Evolutionary conservation across 1,284 basidiomycete genomes (phyloP), one percentile per base, ranked within the genome.

Genomic region (Cutaneotrichosporon sp.): DNA sequence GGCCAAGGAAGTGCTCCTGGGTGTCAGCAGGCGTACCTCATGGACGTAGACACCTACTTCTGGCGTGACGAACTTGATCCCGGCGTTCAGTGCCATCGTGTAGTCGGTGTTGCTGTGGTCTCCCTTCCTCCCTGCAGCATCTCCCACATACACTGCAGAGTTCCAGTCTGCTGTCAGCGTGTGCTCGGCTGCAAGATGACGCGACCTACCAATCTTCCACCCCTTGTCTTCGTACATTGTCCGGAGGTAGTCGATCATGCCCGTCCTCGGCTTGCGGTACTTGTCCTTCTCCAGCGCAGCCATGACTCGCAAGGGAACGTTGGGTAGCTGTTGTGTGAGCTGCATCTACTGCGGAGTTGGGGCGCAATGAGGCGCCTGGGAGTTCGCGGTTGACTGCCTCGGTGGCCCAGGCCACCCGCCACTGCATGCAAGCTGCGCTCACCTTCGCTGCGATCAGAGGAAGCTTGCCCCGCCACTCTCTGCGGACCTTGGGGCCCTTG

Each of bases 181-280:
- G 38, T 60, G 51, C 33, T 22, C n/a, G 34, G 20, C 27, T 43
- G 27, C 34, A 42, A 9, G 25, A 27, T 29, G 42, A 22, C 20
- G 1, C 10, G 38, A 75, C 82, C 34, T 54, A 91, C 91, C 89
- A 67, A 95, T 89, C 22, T 81, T 75, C 14, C 89, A 79, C 3
- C 84, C 84, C 45, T 86, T 82, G 54, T 83, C 81, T 10, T 75
- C 75, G 66, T 86, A 91, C 38, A 91, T 81, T 6, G 80, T 80
- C 62, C 87, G 84, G 45, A 93, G 80, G 65, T 87, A 86, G 60
- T 86, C 82, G 87, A 89, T 95, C 85, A 95, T 93, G 4, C 92
- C 92, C 10, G 86, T 86, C 81, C 91, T 87, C 3, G 93, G 93
- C 77, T 97, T 97, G n/a, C 94, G 83, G 71, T 85, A 92, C 24